A percentile compares a stretch with the other conserved stretches of the same genome.
Conservation (phyloP, 306 rosid genomes). For the Begonia peltatifolia region DNA sequence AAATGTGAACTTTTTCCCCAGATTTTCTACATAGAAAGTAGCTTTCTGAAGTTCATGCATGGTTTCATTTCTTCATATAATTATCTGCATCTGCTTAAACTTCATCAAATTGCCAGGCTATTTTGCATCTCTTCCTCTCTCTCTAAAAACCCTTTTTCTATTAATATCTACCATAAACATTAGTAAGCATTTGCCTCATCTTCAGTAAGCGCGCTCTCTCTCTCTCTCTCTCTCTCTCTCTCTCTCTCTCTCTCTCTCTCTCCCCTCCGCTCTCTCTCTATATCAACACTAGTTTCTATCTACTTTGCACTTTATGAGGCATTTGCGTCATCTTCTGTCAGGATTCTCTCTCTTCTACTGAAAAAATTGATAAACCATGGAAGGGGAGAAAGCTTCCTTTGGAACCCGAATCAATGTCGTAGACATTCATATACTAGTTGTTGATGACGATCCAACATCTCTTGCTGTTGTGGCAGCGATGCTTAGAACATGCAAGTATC, state of each 20-base stretch:
- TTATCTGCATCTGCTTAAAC: too few relatives aligned
- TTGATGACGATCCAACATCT: slow-evolving; percentile 45
- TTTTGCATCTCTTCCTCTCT: too few relatives aligned
- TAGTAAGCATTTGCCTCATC: not conserved
- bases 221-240: slow-evolving; percentile 1
- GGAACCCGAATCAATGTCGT: not conserved
- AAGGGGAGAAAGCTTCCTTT: slow-evolving; percentile 1
- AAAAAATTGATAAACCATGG: slow-evolving; percentile 6
- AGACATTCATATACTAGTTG: slow-evolving; percentile 35
- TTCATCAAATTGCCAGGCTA: too few relatives aligned
- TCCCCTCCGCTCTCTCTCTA: too few relatives aligned
- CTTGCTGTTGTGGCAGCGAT: slow-evolving; percentile 29
- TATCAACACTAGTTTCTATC: not conserved
- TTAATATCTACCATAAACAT: not conserved
- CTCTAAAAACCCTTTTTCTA: not conserved
- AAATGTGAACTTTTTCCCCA: slow-evolving; percentile 6
- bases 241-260: too few relatives aligned
- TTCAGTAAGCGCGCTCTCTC: not conserved
- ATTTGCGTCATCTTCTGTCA: too few relatives aligned
- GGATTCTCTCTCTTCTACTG: not conserved
- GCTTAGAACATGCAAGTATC: slow-evolving; percentile 31
- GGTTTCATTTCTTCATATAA: not conserved
- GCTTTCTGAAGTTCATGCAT: slow-evolving; percentile 1
- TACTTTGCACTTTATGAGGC: too few relatives aligned
- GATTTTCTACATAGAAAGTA: slow-evolving; percentile 13